phyloP scores from a whole-genome alignment of 2,329 filamentous ascomycete genomes.

The Fusarium torreyae region DNA sequence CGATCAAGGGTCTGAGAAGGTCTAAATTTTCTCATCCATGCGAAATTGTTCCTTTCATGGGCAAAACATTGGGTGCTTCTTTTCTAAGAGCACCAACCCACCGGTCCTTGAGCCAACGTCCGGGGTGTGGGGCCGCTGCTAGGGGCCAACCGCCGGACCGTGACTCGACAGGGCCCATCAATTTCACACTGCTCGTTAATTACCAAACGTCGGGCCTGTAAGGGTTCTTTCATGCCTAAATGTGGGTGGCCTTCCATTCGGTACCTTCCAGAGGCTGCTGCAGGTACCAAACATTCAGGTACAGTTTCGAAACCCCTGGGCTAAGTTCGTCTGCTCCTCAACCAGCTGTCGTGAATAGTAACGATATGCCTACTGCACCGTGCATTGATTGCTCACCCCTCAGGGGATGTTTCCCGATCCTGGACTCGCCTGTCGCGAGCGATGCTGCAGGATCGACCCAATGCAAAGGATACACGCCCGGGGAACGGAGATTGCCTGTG shows the following conservation, averaged over 20 bases:
- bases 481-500: slow-evolving; percentile 44
- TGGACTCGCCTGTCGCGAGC: slow-evolving; percentile 28
- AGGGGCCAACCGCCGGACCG: slow-evolving; percentile 40
- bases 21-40: slow-evolving; percentile 27
- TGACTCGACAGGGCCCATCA: slow-evolving; percentile 30
- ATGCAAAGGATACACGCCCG: slow-evolving; percentile 42
- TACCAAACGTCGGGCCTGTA: slow-evolving; percentile 25
- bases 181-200: slow-evolving; percentile 36
- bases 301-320: slow-evolving; percentile 37
- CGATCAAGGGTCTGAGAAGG: slow-evolving; percentile 26
- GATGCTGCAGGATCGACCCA: slow-evolving; percentile 43
- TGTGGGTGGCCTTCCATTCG: slow-evolving; percentile 40
- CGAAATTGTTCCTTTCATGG: slow-evolving; percentile 24
- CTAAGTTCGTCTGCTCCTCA: slow-evolving; percentile 29
- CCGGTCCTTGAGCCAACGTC: slow-evolving; percentile 43
- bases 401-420: slow-evolving; percentile 33
- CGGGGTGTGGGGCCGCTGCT: slow-evolving; percentile 49
- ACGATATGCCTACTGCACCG: slow-evolving; percentile 9
- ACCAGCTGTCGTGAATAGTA: slow-evolving; percentile 24
- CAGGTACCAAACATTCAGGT: slow-evolving; percentile 43
- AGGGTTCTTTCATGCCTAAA: slow-evolving; percentile 35
- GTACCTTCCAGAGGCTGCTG: slow-evolving; percentile 41
- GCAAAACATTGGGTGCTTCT: slow-evolving; percentile 28
- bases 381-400: slow-evolving; percentile 17
- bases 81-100: slow-evolving; percentile 42